These are phyloP conservation scores for Ceratobasidium sp. DNA, from an alignment of 1,284 basidiomycete species.

Conservation along the genomic window DNA sequence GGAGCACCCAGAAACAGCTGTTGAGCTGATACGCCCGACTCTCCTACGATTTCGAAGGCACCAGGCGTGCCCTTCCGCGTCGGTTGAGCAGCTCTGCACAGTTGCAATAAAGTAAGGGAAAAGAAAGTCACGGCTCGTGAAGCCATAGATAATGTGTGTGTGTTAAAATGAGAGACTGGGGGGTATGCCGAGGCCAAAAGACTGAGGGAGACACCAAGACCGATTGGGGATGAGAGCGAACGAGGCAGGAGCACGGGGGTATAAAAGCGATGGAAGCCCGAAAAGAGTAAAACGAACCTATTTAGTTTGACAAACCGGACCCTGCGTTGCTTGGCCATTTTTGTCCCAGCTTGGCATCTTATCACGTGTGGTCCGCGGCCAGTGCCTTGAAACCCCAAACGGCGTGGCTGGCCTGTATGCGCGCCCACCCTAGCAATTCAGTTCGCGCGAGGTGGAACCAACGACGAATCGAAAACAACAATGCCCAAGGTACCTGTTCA, in stretches of 20 bases:
- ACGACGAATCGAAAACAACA: not conserved
- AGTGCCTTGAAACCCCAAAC: conserved; percentile 5
- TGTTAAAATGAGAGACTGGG: conserved; percentile 39
- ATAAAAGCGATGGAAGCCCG: conserved; percentile 12
- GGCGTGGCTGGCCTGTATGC: not conserved
- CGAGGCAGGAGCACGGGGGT: not conserved
- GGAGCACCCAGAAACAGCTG: conserved; percentile 50
- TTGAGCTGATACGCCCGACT: conserved; percentile 57
- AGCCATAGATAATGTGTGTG: conserved; percentile 39
- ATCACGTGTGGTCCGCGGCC: conserved; percentile 18
- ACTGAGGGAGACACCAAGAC: conserved; percentile 1
- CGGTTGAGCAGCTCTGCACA: conserved; percentile 36
- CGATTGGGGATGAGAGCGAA: conserved; percentile 7
- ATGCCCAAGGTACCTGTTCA: not conserved
- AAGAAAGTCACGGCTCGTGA: conserved; percentile 40
- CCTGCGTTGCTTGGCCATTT: conserved; percentile 37
- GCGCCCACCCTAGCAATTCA: not conserved
- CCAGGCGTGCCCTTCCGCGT: conserved; percentile 48
- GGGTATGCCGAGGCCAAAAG: not conserved
- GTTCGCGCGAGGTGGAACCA: not conserved
- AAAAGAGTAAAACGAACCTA: conserved; percentile 30
- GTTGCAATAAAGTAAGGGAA: conserved; percentile 30
- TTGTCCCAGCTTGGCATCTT: conserved; percentile 14
- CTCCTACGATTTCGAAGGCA: conserved; percentile 56
- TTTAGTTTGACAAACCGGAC: conserved; percentile 27